Evolutionary conservation across 1,284 basidiomycete genomes (phyloP), one percentile per base, ranked within the genome.

Genomic region (Cryptococcus maquisensis): DNA sequence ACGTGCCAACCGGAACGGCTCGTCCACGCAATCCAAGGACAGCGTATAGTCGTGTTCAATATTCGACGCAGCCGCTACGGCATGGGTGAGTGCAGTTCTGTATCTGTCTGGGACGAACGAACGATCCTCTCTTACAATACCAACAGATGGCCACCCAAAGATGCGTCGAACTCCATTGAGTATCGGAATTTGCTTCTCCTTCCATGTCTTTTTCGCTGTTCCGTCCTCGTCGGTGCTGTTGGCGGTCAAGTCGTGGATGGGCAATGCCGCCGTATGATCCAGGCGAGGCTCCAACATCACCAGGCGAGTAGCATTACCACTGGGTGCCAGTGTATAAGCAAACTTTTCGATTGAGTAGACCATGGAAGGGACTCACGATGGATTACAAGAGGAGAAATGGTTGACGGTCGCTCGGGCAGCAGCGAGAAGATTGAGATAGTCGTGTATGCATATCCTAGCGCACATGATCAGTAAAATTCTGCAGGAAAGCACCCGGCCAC

Each of bases 231-330:
- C 61, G 46, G 37, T 12, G 47, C n/a, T 6, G 6, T 32, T 32
- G 28, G 7, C 28, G 26, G 45, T n/a, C 3, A 57, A 36, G 7
- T 57, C 54, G 21, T 65, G 41, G 48, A 73, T 63, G 2, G 71
- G 71, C 9, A 73, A 51, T 3, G 64, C 55, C 3, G 54, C 49
- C 10, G 51, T 36, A 3, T 35, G 39, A 16, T 51, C 35, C 2
- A 71, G 44, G 40, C 57, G 49, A 10, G 71, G 71, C 51, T 73
- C 71, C 23, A 73, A 65, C 8, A 73, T 49, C 16, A 71, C 54
- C 3, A 73, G 54, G 32, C 63, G 61, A 3, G 52, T 49, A 7
- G 61, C 51, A 10, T 59, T 53, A 16, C 48, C 47, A 0, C 60
- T 61, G 49, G n/a, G 12, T 43, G 35, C 32, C 39, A 48, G 10